phyloP scores from a whole-genome alignment of 352 stramenopile genomes.

The Elongisporangium anandrum region DNA sequence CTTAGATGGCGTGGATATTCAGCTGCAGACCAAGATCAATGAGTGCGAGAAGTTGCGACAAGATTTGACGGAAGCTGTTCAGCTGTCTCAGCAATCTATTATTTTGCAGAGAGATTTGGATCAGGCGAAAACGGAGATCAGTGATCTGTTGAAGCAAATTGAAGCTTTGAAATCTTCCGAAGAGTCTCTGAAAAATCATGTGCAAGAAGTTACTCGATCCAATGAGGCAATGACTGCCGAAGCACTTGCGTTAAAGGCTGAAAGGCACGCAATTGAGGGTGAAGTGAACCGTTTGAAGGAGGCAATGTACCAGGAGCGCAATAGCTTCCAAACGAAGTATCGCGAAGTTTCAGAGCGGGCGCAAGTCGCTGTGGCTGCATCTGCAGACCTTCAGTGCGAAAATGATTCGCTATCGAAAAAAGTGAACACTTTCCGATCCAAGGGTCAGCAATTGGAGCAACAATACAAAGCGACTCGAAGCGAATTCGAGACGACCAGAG shows the following conservation, averaged over 20 bases:
- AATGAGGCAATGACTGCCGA: conserved; percentile 27
- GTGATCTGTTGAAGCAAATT: conserved; percentile 25
- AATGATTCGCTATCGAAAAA: conserved; percentile 44
- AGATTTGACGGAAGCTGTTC: conserved; percentile 3
- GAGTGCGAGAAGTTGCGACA: conserved; percentile 21
- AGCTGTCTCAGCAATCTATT: conserved; percentile 17
- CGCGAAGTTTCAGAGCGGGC: conserved; percentile 15
- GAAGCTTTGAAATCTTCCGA: conserved; percentile 32
- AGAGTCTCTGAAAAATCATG: conserved; percentile 29
- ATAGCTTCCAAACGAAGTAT: conserved; percentile 4
- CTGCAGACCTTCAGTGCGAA: conserved; percentile 35
- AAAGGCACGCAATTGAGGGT: conserved; percentile 23
- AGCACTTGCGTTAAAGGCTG: conserved; percentile 15
- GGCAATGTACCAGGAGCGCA: conserved; percentile 17
- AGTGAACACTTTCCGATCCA: conserved; percentile 34
- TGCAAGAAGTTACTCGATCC: conserved; percentile 15
- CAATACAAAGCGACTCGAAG: conserved; percentile 29
- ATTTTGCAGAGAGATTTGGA: conserved; percentile 27
- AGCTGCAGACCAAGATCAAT: conserved; percentile 24
- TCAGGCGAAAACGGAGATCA: conserved; percentile 27
- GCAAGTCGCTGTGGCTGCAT: conserved; percentile 18
- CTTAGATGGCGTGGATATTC: conserved; percentile 17
- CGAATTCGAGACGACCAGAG: conserved; percentile 31
- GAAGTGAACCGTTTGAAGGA: conserved; percentile 24
- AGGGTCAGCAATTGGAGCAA: conserved; percentile 38